Base-by-base conservation (phyloP, 148 eudicot species). In the Vaccinium darrowii region DNA sequence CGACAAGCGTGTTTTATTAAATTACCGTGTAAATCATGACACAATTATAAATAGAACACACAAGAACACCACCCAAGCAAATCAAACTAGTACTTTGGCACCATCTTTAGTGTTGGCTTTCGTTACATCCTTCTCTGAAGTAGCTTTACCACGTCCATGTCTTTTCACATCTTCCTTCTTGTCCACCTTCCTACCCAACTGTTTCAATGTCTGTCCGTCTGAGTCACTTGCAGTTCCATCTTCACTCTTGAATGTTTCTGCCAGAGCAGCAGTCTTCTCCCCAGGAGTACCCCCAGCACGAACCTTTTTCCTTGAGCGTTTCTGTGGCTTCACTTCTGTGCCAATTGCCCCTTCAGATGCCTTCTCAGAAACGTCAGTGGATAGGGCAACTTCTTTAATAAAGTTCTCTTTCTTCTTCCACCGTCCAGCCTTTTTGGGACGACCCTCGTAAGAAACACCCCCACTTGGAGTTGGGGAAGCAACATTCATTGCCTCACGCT, bases 381-480 rank as follows among this genome's bases (percentile, higher is more conserved):
- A 85, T 51, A 86, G 80, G 30, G 69, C 67, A 86, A 71, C 87
- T 85, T 92, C 93, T 83, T 88, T 78, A 76, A 84, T 85, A 47
- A 71, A 74, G 78, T 85, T 86, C 19, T 89, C 92, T 79, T 89
- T 87, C 84, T 90, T 89, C 88, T 93, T 87, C 54, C 39, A 62
- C 33, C 6, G 83, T 76, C 81, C 87, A 86, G 7, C 83, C 79
- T 87, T 91, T 83, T 85, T 84, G 1, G 85, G 49, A 65, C 14
- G 82, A 82, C 81, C 86, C 87, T 88, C 92, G 81, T 89, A 90
- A 82, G 83, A 90, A 62, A 78, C 84, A 77, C 74, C 88, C 80
- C 62, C 90, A 83, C 87, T 91, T 60, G 86, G 86, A 56, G 89
- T 82, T 25, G 93, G 90, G 16, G 90, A 84, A 86, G 93, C 80